Base-by-base conservation (phyloP, 805 yeast species). In the Brettanomyces bruxellensis region DNA sequence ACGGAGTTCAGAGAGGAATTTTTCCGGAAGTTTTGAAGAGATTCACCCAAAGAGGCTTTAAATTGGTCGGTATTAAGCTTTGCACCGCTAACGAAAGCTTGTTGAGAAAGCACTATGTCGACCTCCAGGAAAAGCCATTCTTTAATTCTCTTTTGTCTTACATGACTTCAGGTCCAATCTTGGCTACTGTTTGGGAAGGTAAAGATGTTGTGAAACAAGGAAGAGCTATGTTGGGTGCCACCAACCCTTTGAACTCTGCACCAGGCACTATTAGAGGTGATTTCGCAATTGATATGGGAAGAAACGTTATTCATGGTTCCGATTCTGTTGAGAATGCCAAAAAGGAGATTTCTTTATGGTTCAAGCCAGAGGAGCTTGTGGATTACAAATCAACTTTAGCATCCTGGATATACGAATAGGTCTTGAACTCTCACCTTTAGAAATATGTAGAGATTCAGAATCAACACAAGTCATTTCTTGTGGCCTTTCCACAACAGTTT, bases 251-350 rank as follows among this genome's bases (percentile, higher is more conserved):
- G 69, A 82, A 79, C 62, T 86, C 96, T 61, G 91, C 95, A 58
- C 98, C 98, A 72, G 99, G 99, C 72, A 93, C 99, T 74, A 93
- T 93, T 80, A 89, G 99, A 79, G 98, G 96, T 71, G 99, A 93
- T 77, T 93, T 73, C 61, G 99, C 97, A 70, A 75, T 93, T 63
- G 99, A 93, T 75, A 88, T 86, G 81, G 99, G 99, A 70, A 89
- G 99, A 84, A 93, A 93, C 81, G 96, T 93, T 65, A 78, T 86
- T 70, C 99, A 93, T 81, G 99, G 99, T 72, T 91, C 98, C 59
- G 99, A 93, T 81, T 89, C 98, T 55, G 99, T 93, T 64, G 99
- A 91, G 76, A 76, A 83, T 60, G 99, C 99, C 64, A 72, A 88
- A 72, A 86, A 86, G 79, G 99, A 93, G 81, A 93, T 93, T 60